These are phyloP conservation scores for Ogataea thermomethanolica DNA, from an alignment of 805 yeast species.

Conservation along the genomic window DNA sequence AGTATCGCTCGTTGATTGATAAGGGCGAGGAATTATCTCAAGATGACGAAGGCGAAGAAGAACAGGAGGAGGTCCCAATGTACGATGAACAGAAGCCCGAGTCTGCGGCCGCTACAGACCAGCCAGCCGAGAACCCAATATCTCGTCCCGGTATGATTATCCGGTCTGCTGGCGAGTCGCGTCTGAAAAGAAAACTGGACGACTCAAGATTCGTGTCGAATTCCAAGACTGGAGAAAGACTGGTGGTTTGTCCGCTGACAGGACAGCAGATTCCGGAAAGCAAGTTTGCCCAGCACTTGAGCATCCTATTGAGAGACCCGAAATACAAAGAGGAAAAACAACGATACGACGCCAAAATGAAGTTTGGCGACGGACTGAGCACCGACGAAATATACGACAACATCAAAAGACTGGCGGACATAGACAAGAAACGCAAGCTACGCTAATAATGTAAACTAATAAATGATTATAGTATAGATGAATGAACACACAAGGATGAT, in stretches of 20 bases:
- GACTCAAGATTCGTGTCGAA: slow-evolving; percentile 7
- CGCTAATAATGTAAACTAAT: slow-evolving; percentile 3
- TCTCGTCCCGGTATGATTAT: slow-evolving; percentile 51
- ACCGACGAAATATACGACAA: slow-evolving; percentile 58
- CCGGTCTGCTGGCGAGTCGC: slow-evolving; percentile 66
- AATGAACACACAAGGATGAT: slow-evolving; percentile 2
- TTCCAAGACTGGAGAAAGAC: slow-evolving; percentile 23
- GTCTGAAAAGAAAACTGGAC: slow-evolving; percentile 37
- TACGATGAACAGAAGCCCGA: slow-evolving; percentile 10
- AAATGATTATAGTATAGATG: slow-evolving; percentile 5
- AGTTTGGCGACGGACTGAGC: slow-evolving; percentile 27
- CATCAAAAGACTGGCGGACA: slow-evolving; percentile 41
- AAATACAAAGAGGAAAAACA: slow-evolving; percentile 66
- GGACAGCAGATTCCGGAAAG: slow-evolving; percentile 65
- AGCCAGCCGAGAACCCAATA: not conserved
- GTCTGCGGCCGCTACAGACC: slow-evolving; percentile 2
- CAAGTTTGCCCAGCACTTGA: slow-evolving; percentile 68
- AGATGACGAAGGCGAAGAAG: slow-evolving; percentile 28
- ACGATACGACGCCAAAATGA: slow-evolving; percentile 55
- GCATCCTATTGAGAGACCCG: slow-evolving; percentile 71
- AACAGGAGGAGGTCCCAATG: slow-evolving; percentile 11
- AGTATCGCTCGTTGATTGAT: slow-evolving; percentile 57
- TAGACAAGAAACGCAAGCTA: slow-evolving; percentile 8
- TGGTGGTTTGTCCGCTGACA: slow-evolving; percentile 76
- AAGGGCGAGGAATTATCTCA: slow-evolving; percentile 37